These are phyloP conservation scores for Eucalyptus decipiens DNA, from an alignment of 345 rosid species.

Conservation along the genomic window DNA sequence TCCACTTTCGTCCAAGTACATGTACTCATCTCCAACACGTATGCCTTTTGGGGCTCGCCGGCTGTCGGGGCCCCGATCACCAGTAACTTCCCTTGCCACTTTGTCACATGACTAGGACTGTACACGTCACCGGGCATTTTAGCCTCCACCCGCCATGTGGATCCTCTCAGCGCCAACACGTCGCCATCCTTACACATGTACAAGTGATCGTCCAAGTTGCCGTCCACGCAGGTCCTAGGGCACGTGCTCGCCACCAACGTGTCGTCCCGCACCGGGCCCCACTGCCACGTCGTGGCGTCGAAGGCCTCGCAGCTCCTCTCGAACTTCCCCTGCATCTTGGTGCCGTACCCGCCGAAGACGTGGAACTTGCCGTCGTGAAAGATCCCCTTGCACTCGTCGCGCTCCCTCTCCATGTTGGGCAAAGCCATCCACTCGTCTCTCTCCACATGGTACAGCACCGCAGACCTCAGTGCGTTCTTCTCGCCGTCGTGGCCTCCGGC, in stretches of 20 bases:
- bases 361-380: constrained; percentile 53
- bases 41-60: constrained; percentile 15
- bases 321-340: constrained; percentile 66
- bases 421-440: constrained; percentile 38
- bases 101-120: constrained; percentile 12
- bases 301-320: constrained; percentile 33
- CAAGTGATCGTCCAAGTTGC: neutral
- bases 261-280: constrained; percentile 25
- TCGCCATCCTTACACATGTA: constrained; percentile 29
- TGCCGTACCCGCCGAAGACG: constrained; percentile 69
- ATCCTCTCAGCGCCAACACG: neutral
- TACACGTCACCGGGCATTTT: constrained; percentile 40
- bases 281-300: constrained; percentile 21
- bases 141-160: constrained; percentile 30
- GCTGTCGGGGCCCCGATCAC: constrained; percentile 39
- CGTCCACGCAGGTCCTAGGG: constrained; percentile 18
- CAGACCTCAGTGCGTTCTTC: constrained; percentile 55
- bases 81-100: constrained; percentile 28
- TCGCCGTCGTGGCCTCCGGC: constrained; percentile 73
- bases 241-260: neutral
- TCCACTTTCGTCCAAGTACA: neutral
- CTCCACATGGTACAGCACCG: constrained; percentile 42
- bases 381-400: constrained; percentile 62
- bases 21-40: constrained; percentile 5
- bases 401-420: constrained; percentile 57